phyloP scores from a whole-genome alignment of 768 basidiomycete genomes.

The Russula vinacea region DNA sequence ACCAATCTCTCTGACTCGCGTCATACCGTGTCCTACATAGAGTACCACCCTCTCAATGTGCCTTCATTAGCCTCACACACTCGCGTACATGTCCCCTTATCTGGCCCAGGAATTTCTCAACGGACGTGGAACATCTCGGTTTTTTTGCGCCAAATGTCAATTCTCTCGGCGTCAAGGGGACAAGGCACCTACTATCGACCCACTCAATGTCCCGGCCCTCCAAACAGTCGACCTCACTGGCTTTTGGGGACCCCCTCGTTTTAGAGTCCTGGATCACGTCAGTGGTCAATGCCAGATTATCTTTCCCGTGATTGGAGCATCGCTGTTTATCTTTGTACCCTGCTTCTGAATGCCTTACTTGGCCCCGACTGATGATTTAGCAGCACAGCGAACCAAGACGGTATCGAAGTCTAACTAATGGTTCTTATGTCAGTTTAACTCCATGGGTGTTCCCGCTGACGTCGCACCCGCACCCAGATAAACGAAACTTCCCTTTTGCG shows the following conservation, averaged over 20 bases:
- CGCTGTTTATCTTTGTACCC: constrained; percentile 3
- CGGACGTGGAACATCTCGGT: neutral
- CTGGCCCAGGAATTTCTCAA: neutral
- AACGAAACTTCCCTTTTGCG: neutral
- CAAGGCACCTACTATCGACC: neutral
- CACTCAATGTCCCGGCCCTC: neutral
- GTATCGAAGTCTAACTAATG: constrained; percentile 7
- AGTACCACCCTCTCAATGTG: neutral
- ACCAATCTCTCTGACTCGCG: constrained; percentile 1
- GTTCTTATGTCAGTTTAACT: constrained; percentile 7
- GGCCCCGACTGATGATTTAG: neutral
- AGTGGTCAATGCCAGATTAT: neutral
- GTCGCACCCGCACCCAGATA: constrained; percentile 6
- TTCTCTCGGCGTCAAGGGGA: neutral
- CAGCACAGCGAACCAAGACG: neutral
- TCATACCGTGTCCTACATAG: constrained; percentile 15
- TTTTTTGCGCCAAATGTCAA: neutral
- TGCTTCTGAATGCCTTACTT: constrained; percentile 4
- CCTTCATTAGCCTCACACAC: constrained; percentile 4
- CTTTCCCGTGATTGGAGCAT: constrained; percentile 10
- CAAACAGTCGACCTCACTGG: neutral
- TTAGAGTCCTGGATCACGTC: neutral
- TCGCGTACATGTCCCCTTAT: neutral
- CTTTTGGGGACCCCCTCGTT: neutral
- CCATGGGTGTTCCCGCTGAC: constrained; percentile 2